Evolutionary conservation across 2,329 filamentous ascomycete genomes (phyloP).

Genomic region (Penicillium sp.): DNA sequence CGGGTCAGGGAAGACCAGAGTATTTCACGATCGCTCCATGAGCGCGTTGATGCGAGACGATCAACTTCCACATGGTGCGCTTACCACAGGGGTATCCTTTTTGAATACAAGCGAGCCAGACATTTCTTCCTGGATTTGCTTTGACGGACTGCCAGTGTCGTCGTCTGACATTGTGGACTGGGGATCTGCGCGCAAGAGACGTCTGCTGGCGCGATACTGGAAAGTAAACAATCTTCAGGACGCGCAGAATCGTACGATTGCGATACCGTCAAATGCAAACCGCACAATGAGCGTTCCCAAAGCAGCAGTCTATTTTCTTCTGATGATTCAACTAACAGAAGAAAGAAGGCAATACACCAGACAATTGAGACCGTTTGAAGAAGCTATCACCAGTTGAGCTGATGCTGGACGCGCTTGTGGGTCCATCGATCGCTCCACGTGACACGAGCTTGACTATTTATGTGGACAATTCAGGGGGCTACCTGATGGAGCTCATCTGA

Average conservation of each 20-base stretch:
- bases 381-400: not conserved
- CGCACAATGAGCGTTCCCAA: not conserved
- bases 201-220: not conserved
- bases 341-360: not conserved
- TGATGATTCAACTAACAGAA: not conserved
- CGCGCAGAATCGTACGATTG: not conserved
- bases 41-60: conserved; percentile 5
- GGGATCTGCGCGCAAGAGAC: conserved; percentile 21
- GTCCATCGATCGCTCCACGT: conserved; percentile 7
- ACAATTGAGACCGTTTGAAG: not conserved
- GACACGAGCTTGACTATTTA: conserved; percentile 4
- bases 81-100: conserved; percentile 9
- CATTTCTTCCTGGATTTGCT: conserved; percentile 17
- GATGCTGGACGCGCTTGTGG: conserved; percentile 10
- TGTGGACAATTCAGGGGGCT: not conserved
- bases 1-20: not conserved
- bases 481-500: not conserved
- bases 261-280: not conserved
- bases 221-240: conserved; percentile 2
- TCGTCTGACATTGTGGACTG: conserved; percentile 18
- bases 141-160: conserved; percentile 15
- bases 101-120: conserved; percentile 1
- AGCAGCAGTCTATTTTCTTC: not conserved
- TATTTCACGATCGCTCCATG: conserved; percentile 5
- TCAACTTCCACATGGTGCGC: conserved; percentile 10